Evolutionary conservation across 2,329 filamentous ascomycete genomes (phyloP), one percentile per base, ranked within the genome.

Genomic region (Cercospora janseana): DNA sequence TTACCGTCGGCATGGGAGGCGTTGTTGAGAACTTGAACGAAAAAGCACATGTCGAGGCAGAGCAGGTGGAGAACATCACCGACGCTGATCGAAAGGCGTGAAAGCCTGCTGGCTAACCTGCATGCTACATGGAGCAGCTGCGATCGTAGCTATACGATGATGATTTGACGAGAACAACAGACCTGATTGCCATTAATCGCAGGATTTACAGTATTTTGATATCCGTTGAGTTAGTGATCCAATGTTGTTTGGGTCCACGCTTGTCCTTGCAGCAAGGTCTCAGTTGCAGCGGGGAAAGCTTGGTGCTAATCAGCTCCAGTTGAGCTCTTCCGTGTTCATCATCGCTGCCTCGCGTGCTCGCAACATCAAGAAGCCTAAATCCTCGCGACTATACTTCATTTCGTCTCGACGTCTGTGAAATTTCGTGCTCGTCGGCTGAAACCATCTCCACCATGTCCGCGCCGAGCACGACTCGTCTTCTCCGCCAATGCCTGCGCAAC

Each of bases 1-100:
- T 67, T 15, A 66, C 62, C 3, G 51, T 32, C 20, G 55, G 47
- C 6, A 32, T 57, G 28, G 62, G 61, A 7, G 54, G 62, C 23
- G 54, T 55, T 15, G 56, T 63, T 9, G 60, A 64, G 54, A 54
- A 49, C 28, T 53, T 56, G 44, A 57, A 54, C 12, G 46, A 45
- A n/a, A 55, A 58, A 20, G 55, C 59, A 40, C 60, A 55, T 48
- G 59, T 61, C 51, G 54, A 53, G 24, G 54, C 57, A 28, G 56
- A 62, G 27, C 42, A 42, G 31, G 52, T 60, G 9, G 59, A 62
- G 43, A 53, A 56, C 18, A 56, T 61, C 8, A 29, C 44, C 10
- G 52, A 60, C 37, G 57, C 54, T 12, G 51, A 52, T 24, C 40
- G 46, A 21, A 52, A 51, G 29, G 40, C 43, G 16, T 58, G 44